Base-by-base conservation (phyloP, 176 grass and related monocot genomes). In the Musa schizocarpa region DNA sequence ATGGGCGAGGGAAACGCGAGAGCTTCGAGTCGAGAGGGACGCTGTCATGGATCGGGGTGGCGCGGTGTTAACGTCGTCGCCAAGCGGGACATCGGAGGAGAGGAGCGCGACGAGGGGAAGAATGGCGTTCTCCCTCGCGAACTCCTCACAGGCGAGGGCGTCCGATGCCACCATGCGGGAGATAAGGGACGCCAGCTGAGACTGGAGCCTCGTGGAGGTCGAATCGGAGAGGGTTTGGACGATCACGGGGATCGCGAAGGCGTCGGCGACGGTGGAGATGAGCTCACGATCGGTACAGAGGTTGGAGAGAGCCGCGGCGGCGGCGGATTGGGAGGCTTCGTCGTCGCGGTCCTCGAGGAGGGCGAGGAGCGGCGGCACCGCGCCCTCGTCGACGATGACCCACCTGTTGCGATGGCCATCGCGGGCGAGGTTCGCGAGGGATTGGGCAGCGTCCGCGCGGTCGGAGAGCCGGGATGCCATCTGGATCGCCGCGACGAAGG, bases 331-430 rank as follows among this genome's bases (percentile, higher is more conserved):
- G 62, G 50, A 51, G 22, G 71, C n/a, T 20, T 74, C 52, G 71
- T 53, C 29, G n/a, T 20, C 56, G 2, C 9, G 51, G 63, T 55
- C 43, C 48, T 24, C 11, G 51, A 78, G 62, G 64, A 78, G 76
- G 22, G 76, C 14, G 64, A 78, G 76, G 63, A 78, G 63, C 62
- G 76, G 76, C 50, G 50, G 76, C 8, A 78, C 51, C 50, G 51
- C 76, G 52, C 76, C 76, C 63, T 78, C 76, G 20, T 78, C 64
- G 23, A 78, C 64, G 63, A 78, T 69, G 51, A 78, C 25, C 76
- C 63, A 54, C 16, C 52, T 50, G 51, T 78, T 68, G 24, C 76
- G 76, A 14, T 67, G 50, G 64, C 63, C 66, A 64, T 78, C 76
- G 12, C 68, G 51, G 22, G 76, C 76, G 51, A 68, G 76, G 50